Percentiles rank a stretch among this genome's conserved stretches.
These are phyloP conservation scores for Phaeosphaeria sp. DNA, from an alignment of 2,329 filamentous ascomycete species.

Conservation along the genomic window DNA sequence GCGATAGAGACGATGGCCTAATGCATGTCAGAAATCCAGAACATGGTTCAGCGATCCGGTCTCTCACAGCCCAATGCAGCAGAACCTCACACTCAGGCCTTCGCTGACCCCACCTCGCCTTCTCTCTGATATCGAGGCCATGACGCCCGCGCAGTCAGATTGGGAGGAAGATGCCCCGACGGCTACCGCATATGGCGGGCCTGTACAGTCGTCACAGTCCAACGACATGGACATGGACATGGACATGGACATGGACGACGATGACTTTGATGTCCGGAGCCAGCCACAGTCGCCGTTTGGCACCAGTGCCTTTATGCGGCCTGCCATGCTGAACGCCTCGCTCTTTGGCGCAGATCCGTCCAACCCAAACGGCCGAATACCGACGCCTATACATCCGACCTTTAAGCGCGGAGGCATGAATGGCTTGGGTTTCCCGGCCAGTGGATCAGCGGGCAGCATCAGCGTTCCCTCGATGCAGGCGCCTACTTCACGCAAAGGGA, in stretches of 20 bases:
- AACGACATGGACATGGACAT: constrained; percentile 47
- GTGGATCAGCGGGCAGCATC: constrained; percentile 32
- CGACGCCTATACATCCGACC: constrained; percentile 49
- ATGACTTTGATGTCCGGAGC: constrained; percentile 41
- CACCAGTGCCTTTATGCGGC: constrained; percentile 36
- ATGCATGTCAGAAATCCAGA: constrained; percentile 38
- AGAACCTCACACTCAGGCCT: constrained; percentile 30
- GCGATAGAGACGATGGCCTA: constrained; percentile 8
- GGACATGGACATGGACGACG: constrained; percentile 42
- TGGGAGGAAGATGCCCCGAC: constrained; percentile 32
- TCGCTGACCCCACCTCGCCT: constrained; percentile 37
- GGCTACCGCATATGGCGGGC: constrained; percentile 27
- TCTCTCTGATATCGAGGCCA: constrained; percentile 32
- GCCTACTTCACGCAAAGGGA: constrained; percentile 26
- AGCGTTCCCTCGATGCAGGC: constrained; percentile 20
- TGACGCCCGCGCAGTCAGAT: constrained; percentile 41
- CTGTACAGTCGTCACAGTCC: constrained; percentile 28
- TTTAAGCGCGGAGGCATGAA: constrained; percentile 41
- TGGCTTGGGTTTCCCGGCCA: constrained; percentile 37
- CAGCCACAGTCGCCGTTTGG: constrained; percentile 46
- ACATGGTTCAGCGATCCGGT: constrained; percentile 26
- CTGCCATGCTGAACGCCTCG: constrained; percentile 42
- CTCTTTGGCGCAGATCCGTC: constrained; percentile 28
- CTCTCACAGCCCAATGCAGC: constrained; percentile 25
- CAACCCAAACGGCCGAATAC: constrained; percentile 41